A percentile compares a stretch with the other conserved stretches of the same genome.
Evolutionary conservation across 306 rosid genomes (phyloP).

Genomic region (Castanospermum australe): DNA sequence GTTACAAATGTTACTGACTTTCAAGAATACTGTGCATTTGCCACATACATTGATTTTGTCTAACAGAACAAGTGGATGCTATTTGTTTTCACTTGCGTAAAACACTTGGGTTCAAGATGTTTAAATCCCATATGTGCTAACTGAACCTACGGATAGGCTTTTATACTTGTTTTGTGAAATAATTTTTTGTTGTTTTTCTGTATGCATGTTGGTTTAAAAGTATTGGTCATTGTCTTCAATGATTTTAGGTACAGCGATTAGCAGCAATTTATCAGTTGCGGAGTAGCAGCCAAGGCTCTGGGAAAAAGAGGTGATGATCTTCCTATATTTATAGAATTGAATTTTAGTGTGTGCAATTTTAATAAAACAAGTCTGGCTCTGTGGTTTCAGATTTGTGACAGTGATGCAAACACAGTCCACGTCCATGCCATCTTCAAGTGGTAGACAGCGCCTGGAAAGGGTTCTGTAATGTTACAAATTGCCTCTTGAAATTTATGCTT

Average conservation of each 20-base stretch:
- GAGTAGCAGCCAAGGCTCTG: constrained; percentile 73
- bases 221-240: constrained; percentile 21
- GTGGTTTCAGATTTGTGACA: constrained; percentile 73
- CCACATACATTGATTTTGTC: neutral
- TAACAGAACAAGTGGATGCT: neutral
- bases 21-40: neutral
- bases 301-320: constrained; percentile 67
- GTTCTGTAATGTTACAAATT: constrained; percentile 37
- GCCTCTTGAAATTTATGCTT: constrained; percentile 2
- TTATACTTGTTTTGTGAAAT: neutral
- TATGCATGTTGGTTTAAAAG: neutral
- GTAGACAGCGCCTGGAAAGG: constrained; percentile 73
- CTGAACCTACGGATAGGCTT: neutral
- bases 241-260: constrained; percentile 67
- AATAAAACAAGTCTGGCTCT: constrained; percentile 24
- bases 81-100: neutral
- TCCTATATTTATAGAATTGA: neutral
- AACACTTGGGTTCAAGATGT: neutral
- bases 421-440: constrained; percentile 76
- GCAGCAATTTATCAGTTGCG: constrained; percentile 70
- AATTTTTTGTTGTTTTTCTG: neutral
- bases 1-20: neutral
- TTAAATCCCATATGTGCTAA: neutral
- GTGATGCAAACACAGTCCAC: constrained; percentile 67
- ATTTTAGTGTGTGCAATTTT: constrained; percentile 15